Evolutionary conservation across 805 yeast genomes (phyloP).

Genomic region (Starmerella ratchasimensis): DNA sequence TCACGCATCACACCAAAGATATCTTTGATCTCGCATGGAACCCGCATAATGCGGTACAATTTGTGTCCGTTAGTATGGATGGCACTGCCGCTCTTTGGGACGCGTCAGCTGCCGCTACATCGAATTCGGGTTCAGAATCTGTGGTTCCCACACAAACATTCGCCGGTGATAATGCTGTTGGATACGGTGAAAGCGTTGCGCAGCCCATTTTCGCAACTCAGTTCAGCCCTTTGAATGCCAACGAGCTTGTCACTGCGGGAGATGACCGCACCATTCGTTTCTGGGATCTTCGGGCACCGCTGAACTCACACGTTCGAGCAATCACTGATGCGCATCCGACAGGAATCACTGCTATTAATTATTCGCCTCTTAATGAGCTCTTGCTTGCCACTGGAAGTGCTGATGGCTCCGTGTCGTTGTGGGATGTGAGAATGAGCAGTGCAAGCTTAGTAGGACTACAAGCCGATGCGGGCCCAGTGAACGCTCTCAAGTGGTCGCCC

Average conservation of each 20-base stretch:
- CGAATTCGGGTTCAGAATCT: constrained; percentile 9
- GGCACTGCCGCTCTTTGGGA: constrained; percentile 62
- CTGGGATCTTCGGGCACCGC: constrained; percentile 34
- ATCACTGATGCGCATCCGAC: constrained; percentile 39
- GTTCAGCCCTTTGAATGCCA: constrained; percentile 42
- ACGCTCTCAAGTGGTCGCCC: constrained; percentile 43
- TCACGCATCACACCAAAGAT: constrained; percentile 39
- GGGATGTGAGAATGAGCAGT: constrained; percentile 56
- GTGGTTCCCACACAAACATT: constrained; percentile 37
- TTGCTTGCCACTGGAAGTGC: constrained; percentile 66
- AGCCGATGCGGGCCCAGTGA: constrained; percentile 50
- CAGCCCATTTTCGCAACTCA: constrained; percentile 49
- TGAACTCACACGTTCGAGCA: constrained; percentile 3
- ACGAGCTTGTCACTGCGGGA: constrained; percentile 61
- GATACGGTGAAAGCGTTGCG: constrained; percentile 35
- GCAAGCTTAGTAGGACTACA: constrained; percentile 48
- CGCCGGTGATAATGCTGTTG: constrained; percentile 46
- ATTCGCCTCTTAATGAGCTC: constrained; percentile 41
- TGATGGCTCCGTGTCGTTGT: constrained; percentile 57
- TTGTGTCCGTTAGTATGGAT: constrained; percentile 58
- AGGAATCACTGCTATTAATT: constrained; percentile 55
- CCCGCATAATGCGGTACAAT: constrained; percentile 27
- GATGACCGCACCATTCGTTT: constrained; percentile 57
- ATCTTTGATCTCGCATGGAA: constrained; percentile 68
- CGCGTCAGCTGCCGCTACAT: constrained; percentile 19